A percentile compares a stretch with the other conserved stretches of the same genome.
Evolutionary conservation across 805 yeast species (phyloP).

Genomic region (Wickerhamiella brachini): DNA sequence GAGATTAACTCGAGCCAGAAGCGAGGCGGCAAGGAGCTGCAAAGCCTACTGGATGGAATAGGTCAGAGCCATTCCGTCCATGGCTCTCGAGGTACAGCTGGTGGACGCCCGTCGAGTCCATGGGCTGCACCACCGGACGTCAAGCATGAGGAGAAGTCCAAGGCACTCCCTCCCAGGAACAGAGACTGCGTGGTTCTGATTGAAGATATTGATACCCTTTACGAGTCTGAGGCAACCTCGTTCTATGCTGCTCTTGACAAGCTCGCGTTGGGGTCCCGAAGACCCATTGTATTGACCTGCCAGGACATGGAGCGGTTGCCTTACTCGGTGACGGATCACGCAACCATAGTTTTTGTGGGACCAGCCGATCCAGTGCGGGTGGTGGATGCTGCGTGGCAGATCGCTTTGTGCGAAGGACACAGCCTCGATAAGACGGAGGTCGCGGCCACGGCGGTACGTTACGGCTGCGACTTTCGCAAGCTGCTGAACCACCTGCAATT

Average conservation of each 20-base stretch:
- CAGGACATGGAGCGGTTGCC: conserved; percentile 26
- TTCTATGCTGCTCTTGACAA: conserved; percentile 68
- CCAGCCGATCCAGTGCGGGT: conserved; percentile 10
- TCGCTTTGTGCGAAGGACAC: conserved; percentile 27
- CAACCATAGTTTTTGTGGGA: conserved; percentile 28
- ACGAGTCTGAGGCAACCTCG: conserved; percentile 51
- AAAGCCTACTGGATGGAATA: conserved; percentile 53
- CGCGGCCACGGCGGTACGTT: conserved; percentile 8
- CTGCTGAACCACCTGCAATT: conserved; percentile 21
- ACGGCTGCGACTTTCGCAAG: conserved; percentile 21
- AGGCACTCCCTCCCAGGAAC: conserved; percentile 15
- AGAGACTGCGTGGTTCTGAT: conserved; percentile 59
- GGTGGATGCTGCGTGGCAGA: conserved; percentile 20
- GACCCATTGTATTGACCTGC: conserved; percentile 63
- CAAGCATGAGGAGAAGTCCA: conserved; percentile 3
- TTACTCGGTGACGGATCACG: conserved; percentile 29
- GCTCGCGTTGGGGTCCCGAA: conserved; percentile 42
- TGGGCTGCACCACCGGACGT: conserved; percentile 13
- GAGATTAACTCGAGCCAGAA: conserved; percentile 68
- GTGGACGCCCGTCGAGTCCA: neutral
- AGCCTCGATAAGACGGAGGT: conserved; percentile 15
- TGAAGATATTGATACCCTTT: conserved; percentile 76
- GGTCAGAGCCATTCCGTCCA: conserved; percentile 76
- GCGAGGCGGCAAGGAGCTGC: conserved; percentile 59
- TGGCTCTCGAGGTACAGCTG: neutral